A percentile compares a stretch with the other conserved stretches of the same genome.
Conservation (phyloP, 495 filamentous ascomycete species). For the Penicillium flavigenum region DNA sequence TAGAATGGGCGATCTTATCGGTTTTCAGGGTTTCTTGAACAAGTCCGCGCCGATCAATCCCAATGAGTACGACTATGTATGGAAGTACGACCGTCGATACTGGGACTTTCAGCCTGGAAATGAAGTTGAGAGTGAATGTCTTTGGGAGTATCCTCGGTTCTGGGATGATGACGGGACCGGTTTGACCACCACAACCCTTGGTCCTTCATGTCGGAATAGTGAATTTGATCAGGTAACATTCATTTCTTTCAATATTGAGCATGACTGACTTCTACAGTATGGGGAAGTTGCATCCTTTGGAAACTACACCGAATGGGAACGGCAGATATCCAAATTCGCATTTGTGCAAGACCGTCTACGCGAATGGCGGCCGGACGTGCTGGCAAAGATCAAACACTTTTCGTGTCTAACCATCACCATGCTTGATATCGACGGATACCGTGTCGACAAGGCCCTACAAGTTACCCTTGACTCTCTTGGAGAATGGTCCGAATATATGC, state of each 20-base stretch:
- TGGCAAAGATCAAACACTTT: constrained; percentile 36
- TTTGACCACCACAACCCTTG: constrained; percentile 11
- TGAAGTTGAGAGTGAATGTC: constrained; percentile 20
- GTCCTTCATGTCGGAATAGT: constrained; percentile 18
- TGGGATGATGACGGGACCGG: constrained; percentile 9
- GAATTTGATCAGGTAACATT: constrained; percentile 28
- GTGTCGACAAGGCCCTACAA: constrained; percentile 50
- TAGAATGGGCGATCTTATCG: constrained; percentile 47
- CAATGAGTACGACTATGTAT: constrained; percentile 39
- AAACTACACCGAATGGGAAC: constrained; percentile 40
- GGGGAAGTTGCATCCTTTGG: constrained; percentile 45
- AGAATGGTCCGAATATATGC: constrained; percentile 42
- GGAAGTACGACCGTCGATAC: constrained; percentile 44
- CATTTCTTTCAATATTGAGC: constrained; percentile 5
- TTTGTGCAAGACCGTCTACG: constrained; percentile 43
- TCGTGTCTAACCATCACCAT: constrained; percentile 44
- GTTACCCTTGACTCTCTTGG: constrained; percentile 48
- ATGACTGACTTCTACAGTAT: constrained; percentile 11
- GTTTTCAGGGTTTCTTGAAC: constrained; percentile 44
- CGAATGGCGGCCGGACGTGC: constrained; percentile 39
- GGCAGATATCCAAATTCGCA: constrained; percentile 39
- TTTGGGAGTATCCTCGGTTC: constrained; percentile 9
- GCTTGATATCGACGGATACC: constrained; percentile 51
- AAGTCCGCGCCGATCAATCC: constrained; percentile 39
- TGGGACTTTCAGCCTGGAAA: constrained; percentile 38